phyloP scores from a whole-genome alignment of 208 protist species.

The Trypanosoma theileri region DNA sequence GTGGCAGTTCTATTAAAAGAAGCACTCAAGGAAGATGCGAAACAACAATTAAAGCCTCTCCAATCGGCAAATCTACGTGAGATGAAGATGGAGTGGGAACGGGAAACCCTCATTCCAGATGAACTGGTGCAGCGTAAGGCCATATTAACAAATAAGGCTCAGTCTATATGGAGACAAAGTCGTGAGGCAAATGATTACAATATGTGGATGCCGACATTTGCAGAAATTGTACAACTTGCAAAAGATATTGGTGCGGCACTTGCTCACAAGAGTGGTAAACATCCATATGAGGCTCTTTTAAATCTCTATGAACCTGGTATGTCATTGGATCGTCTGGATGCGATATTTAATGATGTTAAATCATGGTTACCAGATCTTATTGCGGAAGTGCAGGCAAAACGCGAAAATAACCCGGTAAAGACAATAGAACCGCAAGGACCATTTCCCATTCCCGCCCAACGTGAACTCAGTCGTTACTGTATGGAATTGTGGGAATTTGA shows the following conservation, averaged over 20 bases:
- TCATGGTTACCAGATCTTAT: conserved; percentile 78
- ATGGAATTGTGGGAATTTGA: conserved; percentile 78
- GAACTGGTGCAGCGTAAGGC: conserved; percentile 58
- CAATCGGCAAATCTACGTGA: conserved; percentile 75
- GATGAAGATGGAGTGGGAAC: conserved; percentile 47
- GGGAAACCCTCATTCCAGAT: conserved; percentile 43
- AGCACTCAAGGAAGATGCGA: conserved; percentile 23
- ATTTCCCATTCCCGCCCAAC: conserved; percentile 58
- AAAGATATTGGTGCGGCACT: conserved; percentile 66
- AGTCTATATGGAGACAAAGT: conserved; percentile 66
- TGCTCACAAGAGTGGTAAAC: conserved; percentile 39
- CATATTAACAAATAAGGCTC: conserved; percentile 44
- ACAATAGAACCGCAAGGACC: conserved; percentile 36
- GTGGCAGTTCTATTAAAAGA: conserved; percentile 44
- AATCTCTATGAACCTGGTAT: conserved; percentile 85
- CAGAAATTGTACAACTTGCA: conserved; percentile 70
- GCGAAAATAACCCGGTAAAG: conserved; percentile 32
- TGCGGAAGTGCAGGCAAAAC: conserved; percentile 64
- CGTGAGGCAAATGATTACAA: conserved; percentile 70
- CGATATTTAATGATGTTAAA: conserved; percentile 72
- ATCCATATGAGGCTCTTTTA: conserved; percentile 77
- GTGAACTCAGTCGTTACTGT: conserved; percentile 49
- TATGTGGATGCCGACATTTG: conserved; percentile 63
- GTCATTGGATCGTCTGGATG: conserved; percentile 53
- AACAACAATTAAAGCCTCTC: conserved; percentile 34